Percentiles rank a stretch among this genome's conserved stretches.
Evolutionary conservation across 2,329 filamentous ascomycete species (phyloP).

Genomic region (Drechslera avenae): DNA sequence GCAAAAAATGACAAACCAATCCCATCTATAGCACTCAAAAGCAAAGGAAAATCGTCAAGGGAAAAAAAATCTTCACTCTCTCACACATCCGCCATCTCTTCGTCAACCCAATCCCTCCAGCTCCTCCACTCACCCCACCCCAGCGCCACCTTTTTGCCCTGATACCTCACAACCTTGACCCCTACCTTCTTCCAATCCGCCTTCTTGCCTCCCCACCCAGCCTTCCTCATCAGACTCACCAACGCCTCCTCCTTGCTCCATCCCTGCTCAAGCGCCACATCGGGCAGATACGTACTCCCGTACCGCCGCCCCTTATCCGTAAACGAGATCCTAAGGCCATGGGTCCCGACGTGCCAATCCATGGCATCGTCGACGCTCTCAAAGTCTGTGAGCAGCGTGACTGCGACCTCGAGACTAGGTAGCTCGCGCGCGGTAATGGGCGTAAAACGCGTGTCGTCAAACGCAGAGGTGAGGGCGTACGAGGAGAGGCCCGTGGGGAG

Average conservation of each 20-base stretch:
- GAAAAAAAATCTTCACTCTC: neutral
- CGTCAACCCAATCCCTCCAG: conserved; percentile 76
- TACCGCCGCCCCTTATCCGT: conserved; percentile 72
- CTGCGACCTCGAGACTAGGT: conserved; percentile 50
- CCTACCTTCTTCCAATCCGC: conserved; percentile 78
- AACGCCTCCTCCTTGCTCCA: conserved; percentile 95
- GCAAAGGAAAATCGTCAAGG: neutral
- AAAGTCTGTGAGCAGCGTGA: conserved; percentile 86
- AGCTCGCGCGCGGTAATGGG: conserved; percentile 57
- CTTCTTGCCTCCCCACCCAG: conserved; percentile 77
- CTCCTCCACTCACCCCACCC: conserved; percentile 75
- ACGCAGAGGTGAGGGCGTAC: conserved; percentile 49
- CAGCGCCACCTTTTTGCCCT: conserved; percentile 77
- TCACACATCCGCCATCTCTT: conserved; percentile 28
- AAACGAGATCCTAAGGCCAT: conserved; percentile 88
- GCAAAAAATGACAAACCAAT: neutral
- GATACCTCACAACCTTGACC: conserved; percentile 80
- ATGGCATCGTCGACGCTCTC: conserved; percentile 73
- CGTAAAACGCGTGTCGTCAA: conserved; percentile 66
- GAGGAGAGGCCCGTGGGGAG: conserved; percentile 13
- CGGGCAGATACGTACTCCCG: conserved; percentile 88
- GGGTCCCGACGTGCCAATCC: conserved; percentile 85
- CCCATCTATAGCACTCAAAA: neutral
- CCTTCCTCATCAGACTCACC: conserved; percentile 89
- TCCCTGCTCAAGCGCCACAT: conserved; percentile 88